A percentile compares a stretch with the other conserved stretches of the same genome.
phyloP scores from a whole-genome alignment of 768 basidiomycete genomes.

The Kwoniella sp. region DNA sequence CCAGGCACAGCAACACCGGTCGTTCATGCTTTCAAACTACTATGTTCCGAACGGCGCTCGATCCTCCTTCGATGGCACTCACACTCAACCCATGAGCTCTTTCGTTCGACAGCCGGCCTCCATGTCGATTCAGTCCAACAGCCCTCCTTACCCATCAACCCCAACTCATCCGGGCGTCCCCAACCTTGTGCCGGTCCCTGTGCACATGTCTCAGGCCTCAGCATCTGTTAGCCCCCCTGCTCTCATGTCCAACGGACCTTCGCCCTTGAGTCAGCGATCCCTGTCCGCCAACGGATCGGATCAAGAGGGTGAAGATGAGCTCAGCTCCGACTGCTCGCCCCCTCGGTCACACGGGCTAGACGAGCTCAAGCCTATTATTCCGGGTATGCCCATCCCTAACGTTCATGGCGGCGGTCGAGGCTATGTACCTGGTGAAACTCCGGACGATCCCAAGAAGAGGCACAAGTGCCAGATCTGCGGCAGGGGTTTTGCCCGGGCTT shows the following conservation, averaged over 20 bases:
- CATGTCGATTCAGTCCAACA: constrained; percentile 6
- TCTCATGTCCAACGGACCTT: constrained; percentile 7
- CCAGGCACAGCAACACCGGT: constrained; percentile 15
- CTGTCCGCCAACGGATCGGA: constrained; percentile 6
- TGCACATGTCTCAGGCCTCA: constrained; percentile 7
- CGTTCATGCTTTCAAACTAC: constrained; percentile 1
- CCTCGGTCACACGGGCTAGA: not conserved
- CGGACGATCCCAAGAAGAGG: constrained; percentile 48
- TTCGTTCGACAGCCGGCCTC: constrained; percentile 9
- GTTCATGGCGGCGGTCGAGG: constrained; percentile 48
- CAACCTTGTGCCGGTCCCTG: constrained; percentile 3
- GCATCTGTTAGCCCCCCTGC: constrained; percentile 12
- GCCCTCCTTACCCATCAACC: constrained; percentile 25
- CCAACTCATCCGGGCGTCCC: constrained; percentile 12
- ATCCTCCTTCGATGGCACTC: constrained; percentile 12
- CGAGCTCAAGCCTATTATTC: constrained; percentile 25
- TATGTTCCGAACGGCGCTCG: constrained; percentile 6
- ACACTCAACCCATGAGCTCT: not conserved
- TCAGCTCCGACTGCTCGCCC: constrained; percentile 21
- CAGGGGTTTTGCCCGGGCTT: constrained; percentile 83
- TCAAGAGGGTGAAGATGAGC: constrained; percentile 31
- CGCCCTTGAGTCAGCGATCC: constrained; percentile 5
- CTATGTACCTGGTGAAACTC: constrained; percentile 49
- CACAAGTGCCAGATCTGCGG: constrained; percentile 49
- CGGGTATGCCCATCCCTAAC: constrained; percentile 36